Conservation (phyloP, 1,284 basidiomycete species). For the Cryptococcus neoformans region DNA sequence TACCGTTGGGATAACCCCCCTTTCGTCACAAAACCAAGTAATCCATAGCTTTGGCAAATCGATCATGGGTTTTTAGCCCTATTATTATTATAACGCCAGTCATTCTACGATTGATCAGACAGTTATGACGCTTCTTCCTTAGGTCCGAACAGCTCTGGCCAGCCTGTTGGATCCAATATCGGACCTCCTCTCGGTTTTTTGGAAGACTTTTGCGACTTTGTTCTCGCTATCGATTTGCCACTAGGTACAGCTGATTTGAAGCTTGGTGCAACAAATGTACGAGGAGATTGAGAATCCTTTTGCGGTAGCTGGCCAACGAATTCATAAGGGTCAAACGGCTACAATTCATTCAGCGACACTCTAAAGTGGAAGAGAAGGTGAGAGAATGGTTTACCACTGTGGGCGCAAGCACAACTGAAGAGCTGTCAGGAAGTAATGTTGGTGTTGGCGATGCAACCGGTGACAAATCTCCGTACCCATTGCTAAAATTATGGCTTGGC, state of each 20-base stretch:
- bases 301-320: not conserved
- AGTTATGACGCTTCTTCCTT: not conserved
- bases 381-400: not conserved
- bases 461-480: not conserved
- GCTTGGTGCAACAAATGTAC: not conserved
- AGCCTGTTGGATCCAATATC: constrained; percentile 9
- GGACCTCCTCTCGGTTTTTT: not conserved
- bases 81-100: no score
- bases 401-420: not conserved
- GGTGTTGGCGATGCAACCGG: constrained; percentile 4
- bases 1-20: no score
- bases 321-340: not conserved
- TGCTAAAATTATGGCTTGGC: constrained; percentile 1
- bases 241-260: constrained; percentile 11
- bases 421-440: constrained; percentile 1
- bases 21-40: no score
- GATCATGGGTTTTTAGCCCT: no score
- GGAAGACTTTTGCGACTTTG: not conserved
- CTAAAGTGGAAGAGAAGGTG: not conserved
- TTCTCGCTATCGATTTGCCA: constrained; percentile 4
- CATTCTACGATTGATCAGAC: no score
- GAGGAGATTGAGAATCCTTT: constrained; percentile 2
- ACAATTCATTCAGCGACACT: constrained; percentile 3
- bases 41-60: no score
- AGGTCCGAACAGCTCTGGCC: not conserved